A percentile compares a stretch with the other conserved stretches of the same genome.
Conservation (phyloP, 2,329 filamentous ascomycete genomes). For the Fonsecaea nubica region DNA sequence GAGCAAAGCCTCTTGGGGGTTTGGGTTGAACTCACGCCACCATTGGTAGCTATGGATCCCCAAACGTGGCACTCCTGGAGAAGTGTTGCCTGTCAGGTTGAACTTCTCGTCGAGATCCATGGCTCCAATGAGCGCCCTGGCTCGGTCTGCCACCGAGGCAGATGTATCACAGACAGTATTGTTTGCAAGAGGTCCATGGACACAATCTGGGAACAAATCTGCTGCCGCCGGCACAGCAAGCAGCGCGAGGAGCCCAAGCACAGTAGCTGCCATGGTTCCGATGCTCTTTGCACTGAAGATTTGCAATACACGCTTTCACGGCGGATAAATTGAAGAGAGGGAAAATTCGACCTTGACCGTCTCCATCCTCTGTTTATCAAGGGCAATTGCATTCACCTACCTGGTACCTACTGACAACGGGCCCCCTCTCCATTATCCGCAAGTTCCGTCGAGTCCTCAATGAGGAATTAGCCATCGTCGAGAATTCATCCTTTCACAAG, state of each 20-base stretch:
- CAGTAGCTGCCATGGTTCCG: slow-evolving; percentile 22
- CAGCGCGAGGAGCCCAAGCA: slow-evolving; percentile 19
- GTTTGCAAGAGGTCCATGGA: slow-evolving; percentile 57
- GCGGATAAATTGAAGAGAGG: not conserved
- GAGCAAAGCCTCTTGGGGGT: not conserved
- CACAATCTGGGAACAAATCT: slow-evolving; percentile 54
- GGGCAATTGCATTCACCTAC: slow-evolving; percentile 5
- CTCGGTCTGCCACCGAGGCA: slow-evolving; percentile 50
- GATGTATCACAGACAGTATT: slow-evolving; percentile 60
- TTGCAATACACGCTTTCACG: slow-evolving; percentile 9
- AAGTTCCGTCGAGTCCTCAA: slow-evolving; percentile 2
- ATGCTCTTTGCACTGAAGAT: not conserved
- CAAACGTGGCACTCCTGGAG: slow-evolving; percentile 61
- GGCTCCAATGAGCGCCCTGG: slow-evolving; percentile 57
- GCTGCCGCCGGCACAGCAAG: slow-evolving; percentile 25
- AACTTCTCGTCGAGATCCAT: slow-evolving; percentile 63
- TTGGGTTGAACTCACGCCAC: slow-evolving; percentile 29
- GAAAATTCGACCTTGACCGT: not conserved
- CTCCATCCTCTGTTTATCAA: slow-evolving; percentile 8
- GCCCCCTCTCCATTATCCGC: slow-evolving; percentile 15
- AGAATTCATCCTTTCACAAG: slow-evolving; percentile 18
- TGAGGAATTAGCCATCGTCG: slow-evolving; percentile 17
- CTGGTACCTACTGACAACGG: not conserved
- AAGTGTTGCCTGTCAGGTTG: slow-evolving; percentile 58
- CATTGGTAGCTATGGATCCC: slow-evolving; percentile 63